Evolutionary conservation across 129 eudicot species (phyloP).

Genomic region (Flaveria sonorensis): DNA sequence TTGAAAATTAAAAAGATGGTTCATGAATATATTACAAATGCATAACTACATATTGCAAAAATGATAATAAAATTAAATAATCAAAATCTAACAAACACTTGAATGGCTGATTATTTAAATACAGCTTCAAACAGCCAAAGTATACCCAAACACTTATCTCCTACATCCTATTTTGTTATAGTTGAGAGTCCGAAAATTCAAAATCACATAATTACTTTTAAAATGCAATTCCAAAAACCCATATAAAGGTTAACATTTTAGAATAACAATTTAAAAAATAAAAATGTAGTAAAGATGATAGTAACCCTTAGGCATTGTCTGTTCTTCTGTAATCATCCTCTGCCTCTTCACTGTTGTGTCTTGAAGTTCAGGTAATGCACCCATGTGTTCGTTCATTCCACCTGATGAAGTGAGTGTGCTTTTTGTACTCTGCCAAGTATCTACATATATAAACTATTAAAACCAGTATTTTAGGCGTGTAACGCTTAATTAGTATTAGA

Average conservation of each 20-base stretch:
- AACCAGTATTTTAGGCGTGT: background rate
- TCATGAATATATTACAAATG: too few species aligned
- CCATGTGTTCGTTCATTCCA: constrained; percentile 27
- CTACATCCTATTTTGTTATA: too few species aligned
- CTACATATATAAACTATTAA: constrained; percentile 37
- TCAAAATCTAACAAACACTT: too few species aligned
- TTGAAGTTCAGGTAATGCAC: constrained; percentile 39
- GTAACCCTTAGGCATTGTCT: constrained; percentile 45
- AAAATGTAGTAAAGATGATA: constrained; percentile 16
- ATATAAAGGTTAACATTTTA: background rate
- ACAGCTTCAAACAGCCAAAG: too few species aligned
- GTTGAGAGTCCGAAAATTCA: too few species aligned
- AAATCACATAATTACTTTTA: too few species aligned
- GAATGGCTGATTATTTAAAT: too few species aligned
- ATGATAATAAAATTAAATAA: too few species aligned
- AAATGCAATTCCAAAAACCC: background rate
- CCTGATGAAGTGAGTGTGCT: constrained; percentile 34
- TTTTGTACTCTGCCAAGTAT: constrained; percentile 48
- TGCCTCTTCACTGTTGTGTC: constrained; percentile 36
- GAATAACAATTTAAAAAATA: background rate
- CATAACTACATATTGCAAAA: too few species aligned
- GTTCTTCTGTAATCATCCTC: constrained; percentile 28
- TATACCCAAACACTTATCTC: too few species aligned
- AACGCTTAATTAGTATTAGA: background rate
- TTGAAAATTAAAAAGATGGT: too few species aligned